A percentile compares a stretch with the other conserved stretches of the same genome.
Evolutionary conservation across 345 rosid species (phyloP).

Genomic region (Limnanthes douglasii): DNA sequence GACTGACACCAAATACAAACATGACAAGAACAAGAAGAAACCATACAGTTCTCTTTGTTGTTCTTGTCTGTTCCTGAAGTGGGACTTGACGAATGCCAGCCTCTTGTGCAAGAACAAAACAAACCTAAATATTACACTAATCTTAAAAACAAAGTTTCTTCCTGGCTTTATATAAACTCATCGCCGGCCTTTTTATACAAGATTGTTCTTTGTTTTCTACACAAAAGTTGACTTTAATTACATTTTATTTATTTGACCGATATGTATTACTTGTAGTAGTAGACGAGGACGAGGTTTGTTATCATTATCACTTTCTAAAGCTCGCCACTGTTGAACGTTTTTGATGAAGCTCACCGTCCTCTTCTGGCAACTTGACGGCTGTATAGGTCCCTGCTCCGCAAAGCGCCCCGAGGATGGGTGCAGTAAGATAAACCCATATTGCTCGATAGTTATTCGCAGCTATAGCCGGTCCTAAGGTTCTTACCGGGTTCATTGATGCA

Average conservation of each 20-base stretch:
- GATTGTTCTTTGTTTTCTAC: no score
- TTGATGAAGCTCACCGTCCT: conserved; percentile 19
- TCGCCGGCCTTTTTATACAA: no score
- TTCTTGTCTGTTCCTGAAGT: no score
- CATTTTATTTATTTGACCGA: neutral
- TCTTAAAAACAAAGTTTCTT: no score
- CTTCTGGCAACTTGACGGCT: conserved; percentile 65
- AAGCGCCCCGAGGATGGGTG: conserved; percentile 65
- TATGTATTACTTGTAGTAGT: neutral
- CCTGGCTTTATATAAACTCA: no score
- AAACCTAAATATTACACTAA: no score
- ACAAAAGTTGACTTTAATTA: neutral
- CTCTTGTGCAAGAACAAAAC: no score
- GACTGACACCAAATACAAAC: no score
- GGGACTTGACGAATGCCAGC: no score
- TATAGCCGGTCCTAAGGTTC: conserved; percentile 79
- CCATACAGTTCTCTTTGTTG: no score
- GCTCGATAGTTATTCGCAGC: conserved; percentile 73
- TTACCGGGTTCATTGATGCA: conserved; percentile 82
- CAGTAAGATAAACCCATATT: conserved; percentile 80
- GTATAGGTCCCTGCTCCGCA: conserved; percentile 78
- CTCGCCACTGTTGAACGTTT: conserved; percentile 25
- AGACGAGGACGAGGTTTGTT: no score
- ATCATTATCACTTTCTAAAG: conserved; percentile 44
- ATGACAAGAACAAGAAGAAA: no score